Percentiles rank a stretch among this genome's conserved stretches.
These are phyloP conservation scores for Calonectria pteridis DNA, from an alignment of 2,329 filamentous ascomycete genomes.

Conservation along the genomic window DNA sequence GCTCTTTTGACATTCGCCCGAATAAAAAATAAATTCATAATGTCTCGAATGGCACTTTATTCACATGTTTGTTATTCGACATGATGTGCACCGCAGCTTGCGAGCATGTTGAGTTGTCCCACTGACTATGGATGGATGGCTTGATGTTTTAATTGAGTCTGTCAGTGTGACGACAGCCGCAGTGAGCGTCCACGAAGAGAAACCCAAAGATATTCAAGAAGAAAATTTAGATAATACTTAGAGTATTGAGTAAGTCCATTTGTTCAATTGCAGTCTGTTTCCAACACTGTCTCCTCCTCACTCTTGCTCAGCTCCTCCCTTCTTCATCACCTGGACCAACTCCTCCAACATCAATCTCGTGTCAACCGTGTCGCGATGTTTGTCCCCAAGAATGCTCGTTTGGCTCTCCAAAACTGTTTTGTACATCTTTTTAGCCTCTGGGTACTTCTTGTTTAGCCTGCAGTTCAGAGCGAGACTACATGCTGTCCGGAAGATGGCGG, in stretches of 20 bases:
- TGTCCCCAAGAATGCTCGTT: not conserved
- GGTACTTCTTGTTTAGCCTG: not conserved
- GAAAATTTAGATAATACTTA: not conserved
- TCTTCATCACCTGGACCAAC: not conserved
- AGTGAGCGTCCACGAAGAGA: not conserved
- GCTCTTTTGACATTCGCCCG: too few species aligned
- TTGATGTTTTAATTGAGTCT: not conserved
- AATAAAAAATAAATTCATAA: not conserved
- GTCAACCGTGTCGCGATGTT: not conserved
- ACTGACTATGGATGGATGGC: not conserved
- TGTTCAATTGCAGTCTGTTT: not conserved
- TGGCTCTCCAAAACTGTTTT: not conserved
- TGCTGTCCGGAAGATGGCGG: not conserved
- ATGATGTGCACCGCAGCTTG: not conserved
- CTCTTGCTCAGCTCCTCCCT: too few species aligned
- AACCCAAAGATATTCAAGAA: too few species aligned
- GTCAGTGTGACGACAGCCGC: not conserved
- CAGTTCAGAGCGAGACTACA: slow-evolving; percentile 7
- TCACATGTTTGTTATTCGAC: not conserved
- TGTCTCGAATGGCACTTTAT: not conserved
- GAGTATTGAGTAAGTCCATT: not conserved
- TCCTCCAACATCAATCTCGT: not conserved
- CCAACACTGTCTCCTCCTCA: not conserved
- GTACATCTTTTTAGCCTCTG: not conserved
- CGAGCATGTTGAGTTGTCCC: not conserved